Conservation (phyloP, 495 filamentous ascomycete genomes). For the Ascodesmis nigricans region DNA sequence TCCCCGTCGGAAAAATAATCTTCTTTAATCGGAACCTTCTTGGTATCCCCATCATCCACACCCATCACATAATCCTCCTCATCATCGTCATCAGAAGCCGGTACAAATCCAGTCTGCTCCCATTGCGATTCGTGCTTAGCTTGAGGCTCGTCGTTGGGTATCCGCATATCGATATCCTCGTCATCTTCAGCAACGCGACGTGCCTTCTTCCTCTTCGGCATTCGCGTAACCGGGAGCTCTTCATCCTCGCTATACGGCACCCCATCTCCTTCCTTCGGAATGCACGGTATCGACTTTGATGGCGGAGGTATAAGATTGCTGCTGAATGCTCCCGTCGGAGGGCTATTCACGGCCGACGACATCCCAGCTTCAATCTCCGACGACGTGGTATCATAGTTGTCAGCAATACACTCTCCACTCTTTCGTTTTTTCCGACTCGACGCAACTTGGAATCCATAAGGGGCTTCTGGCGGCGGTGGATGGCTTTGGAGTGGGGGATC, state of each 20-base stretch:
- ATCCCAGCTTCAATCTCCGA: conserved; percentile 1
- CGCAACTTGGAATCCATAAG: not conserved
- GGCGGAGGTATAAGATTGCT: not conserved
- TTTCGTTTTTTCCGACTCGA: conserved; percentile 8
- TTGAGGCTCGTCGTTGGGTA: not conserved
- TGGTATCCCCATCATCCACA: conserved; percentile 6
- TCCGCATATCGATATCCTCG: not conserved
- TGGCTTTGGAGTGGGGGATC: not conserved
- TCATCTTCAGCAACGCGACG: not conserved
- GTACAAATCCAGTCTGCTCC: conserved; percentile 5
- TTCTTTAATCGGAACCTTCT: not conserved
- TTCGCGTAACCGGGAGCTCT: not conserved
- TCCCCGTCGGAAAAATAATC: conserved; percentile 3
- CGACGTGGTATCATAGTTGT: conserved; percentile 2
- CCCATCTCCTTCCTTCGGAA: not conserved
- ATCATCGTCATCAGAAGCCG: conserved; percentile 9
- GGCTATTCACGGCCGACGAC: no score
- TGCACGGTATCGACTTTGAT: not conserved
- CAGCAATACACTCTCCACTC: conserved; percentile 6
- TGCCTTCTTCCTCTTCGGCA: not conserved
- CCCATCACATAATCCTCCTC: not conserved
- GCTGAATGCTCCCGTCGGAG: not conserved
- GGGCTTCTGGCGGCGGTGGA: not conserved
- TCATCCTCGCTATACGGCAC: not conserved
- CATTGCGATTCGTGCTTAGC: not conserved